phyloP scores from a whole-genome alignment of 78 protist species.

The Guillardia theta region DNA sequence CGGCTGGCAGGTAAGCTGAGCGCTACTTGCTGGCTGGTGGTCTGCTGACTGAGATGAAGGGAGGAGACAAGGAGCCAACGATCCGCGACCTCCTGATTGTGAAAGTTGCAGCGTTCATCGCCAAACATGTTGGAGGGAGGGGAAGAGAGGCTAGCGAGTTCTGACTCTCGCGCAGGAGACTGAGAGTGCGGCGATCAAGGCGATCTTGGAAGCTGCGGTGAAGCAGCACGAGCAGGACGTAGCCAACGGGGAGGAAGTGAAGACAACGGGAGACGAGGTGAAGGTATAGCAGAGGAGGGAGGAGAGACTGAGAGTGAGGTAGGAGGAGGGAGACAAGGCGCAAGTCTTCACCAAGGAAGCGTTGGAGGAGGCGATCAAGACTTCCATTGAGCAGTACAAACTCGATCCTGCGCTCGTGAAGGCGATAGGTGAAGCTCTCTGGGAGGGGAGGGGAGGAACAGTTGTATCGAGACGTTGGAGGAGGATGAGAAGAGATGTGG shows the following conservation, averaged over 20 bases:
- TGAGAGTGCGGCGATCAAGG: no score
- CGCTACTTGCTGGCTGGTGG: no score
- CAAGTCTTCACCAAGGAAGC: neutral
- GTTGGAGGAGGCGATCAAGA: neutral
- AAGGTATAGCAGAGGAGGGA: neutral
- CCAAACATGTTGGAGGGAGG: no score
- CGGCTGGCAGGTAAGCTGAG: neutral
- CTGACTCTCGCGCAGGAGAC: no score
- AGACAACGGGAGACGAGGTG: neutral
- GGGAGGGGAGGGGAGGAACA: no score
- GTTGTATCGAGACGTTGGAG: no score
- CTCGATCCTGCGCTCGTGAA: neutral
- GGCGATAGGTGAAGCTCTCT: neutral
- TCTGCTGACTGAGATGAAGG: no score
- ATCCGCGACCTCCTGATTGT: neutral
- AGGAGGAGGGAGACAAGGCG: neutral
- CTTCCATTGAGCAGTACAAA: neutral
- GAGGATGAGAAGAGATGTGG: no score
- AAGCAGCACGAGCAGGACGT: no score
- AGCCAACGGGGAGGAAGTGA: neutral
- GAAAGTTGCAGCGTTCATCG: neutral
- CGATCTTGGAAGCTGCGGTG: no score
- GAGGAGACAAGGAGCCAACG: neutral
- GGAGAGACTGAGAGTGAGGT: neutral
- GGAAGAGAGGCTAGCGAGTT: no score